Evolutionary conservation across 805 yeast genomes (phyloP).

Genomic region (Scheffersomyces stipitis): DNA sequence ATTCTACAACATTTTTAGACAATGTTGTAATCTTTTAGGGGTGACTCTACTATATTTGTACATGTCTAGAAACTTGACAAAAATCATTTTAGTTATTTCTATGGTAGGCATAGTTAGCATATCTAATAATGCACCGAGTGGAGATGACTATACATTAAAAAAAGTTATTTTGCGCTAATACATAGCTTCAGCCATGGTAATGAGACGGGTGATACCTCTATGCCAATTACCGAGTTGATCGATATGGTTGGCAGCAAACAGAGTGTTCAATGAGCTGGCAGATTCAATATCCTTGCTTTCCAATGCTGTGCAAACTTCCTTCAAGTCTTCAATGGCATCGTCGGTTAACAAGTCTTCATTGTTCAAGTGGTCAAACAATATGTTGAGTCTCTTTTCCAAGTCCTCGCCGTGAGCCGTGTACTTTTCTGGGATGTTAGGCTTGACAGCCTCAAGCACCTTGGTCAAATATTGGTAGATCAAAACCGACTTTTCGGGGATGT

Average conservation of each 20-base stretch:
- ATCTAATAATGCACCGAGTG: too few species aligned
- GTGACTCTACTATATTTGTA: neutral
- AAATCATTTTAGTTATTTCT: constrained; percentile 1
- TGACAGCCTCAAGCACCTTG: constrained; percentile 56
- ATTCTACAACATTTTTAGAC: too few species aligned
- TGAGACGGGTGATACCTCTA: constrained; percentile 84
- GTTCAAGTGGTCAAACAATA: constrained; percentile 76
- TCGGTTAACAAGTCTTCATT: constrained; percentile 63
- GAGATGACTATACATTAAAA: constrained; percentile 43
- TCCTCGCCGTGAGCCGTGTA: constrained; percentile 73
- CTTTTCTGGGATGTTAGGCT: constrained; percentile 73
- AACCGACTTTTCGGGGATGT: constrained; percentile 56
- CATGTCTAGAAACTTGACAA: neutral
- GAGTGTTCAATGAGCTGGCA: constrained; percentile 57
- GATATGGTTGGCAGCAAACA: constrained; percentile 62
- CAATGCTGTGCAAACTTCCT: constrained; percentile 50
- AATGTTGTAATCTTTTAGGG: too few species aligned
- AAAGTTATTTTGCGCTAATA: constrained; percentile 7
- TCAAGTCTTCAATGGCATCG: constrained; percentile 55
- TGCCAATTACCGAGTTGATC: constrained; percentile 90
- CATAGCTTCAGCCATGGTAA: constrained; percentile 62
- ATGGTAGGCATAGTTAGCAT: too few species aligned
- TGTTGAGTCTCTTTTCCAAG: constrained; percentile 76
- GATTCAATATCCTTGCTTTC: constrained; percentile 51
- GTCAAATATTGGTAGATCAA: constrained; percentile 61